Evolutionary conservation across 2,329 filamentous ascomycete genomes (phyloP), one percentile per base, ranked within the genome.

Genomic region (Colletotrichum cordylinicola): DNA sequence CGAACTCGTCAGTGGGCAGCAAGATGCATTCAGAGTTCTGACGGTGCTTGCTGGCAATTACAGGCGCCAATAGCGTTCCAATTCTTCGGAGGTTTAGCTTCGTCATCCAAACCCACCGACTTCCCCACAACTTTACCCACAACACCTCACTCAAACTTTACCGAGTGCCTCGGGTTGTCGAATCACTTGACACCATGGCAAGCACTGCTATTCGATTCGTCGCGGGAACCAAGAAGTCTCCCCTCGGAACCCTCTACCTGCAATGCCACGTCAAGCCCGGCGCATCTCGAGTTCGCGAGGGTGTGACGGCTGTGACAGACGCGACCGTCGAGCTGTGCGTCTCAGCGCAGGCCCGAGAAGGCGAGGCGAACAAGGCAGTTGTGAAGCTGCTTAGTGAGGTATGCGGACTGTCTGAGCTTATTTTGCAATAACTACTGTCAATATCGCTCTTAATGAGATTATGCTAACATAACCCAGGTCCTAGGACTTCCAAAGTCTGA

Each of bases 301-400:
- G 93, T 16, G 87, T 95, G 60, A 81, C 85, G 4, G 86, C 87
- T 1, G 83, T 95, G 6, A 88, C 88, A 0, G 87, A 91, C 29
- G 87, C 90, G 8, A 85, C 85, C 3, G 88, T 95, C 62, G 90
- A 94, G 75, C 82, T 95, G 2, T 93, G 92, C 64, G 93, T 95
- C 4, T 85, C 93, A 1, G 93, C 92, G 0, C 92, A 90, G 77
- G 88, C 93, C 13, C 88, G 89, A 76, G 92, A 94, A 16, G 93
- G 93, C 16, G 92, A 94, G 80, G 91, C 93, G 7, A 95, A 95
- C 81, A 90, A 90, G 80, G 93, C 93, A 6, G 91, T 94, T 4
- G 84, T 91, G 65, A 86, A 89, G 48, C 84, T 95, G 6, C 84
- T 95, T 71, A 92, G 93, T 77, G 85, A 91, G 80, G 91, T 92